Conservation (phyloP, 805 yeast species). For the Kodamaea fukazawae region DNA sequence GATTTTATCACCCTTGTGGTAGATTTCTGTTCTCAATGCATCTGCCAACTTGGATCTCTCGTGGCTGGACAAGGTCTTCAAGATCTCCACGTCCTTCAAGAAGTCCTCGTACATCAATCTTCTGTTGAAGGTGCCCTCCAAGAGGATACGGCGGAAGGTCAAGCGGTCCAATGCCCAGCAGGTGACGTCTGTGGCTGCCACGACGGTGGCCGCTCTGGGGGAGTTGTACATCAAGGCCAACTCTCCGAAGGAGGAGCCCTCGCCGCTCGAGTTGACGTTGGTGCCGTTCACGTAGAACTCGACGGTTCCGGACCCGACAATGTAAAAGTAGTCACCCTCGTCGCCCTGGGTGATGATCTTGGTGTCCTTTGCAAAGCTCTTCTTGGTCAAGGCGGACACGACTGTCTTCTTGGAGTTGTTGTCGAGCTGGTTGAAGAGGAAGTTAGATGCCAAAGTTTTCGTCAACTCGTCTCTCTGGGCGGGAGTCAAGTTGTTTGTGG, state of each 20-base stretch:
- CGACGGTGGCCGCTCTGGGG: constrained; percentile 95
- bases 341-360: constrained; percentile 87
- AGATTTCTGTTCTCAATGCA: constrained; percentile 79
- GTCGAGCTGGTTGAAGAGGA: constrained; percentile 81
- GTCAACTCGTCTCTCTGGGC: constrained; percentile 69
- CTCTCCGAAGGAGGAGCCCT: constrained; percentile 94
- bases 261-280: constrained; percentile 70
- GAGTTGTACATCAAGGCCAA: constrained; percentile 96
- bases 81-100: constrained; percentile 79
- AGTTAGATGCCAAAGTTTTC: constrained; percentile 72
- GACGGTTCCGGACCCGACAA: constrained; percentile 80
- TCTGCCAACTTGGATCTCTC: constrained; percentile 93
- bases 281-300: constrained; percentile 72
- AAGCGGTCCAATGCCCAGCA: constrained; percentile 90
- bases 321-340: constrained; percentile 89
- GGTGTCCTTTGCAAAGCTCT: constrained; percentile 53
- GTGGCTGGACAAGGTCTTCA: constrained; percentile 66
- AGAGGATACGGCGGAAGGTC: constrained; percentile 86
- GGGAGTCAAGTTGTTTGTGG: constrained; percentile 57
- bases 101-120: constrained; percentile 88
- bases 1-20: constrained; percentile 67
- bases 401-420: constrained; percentile 73
- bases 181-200: constrained; percentile 60
- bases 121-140: constrained; percentile 88
- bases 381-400: constrained; percentile 79